Conservation (phyloP, 2,329 filamentous ascomycete genomes). For the Amylocarpus encephaloides region DNA sequence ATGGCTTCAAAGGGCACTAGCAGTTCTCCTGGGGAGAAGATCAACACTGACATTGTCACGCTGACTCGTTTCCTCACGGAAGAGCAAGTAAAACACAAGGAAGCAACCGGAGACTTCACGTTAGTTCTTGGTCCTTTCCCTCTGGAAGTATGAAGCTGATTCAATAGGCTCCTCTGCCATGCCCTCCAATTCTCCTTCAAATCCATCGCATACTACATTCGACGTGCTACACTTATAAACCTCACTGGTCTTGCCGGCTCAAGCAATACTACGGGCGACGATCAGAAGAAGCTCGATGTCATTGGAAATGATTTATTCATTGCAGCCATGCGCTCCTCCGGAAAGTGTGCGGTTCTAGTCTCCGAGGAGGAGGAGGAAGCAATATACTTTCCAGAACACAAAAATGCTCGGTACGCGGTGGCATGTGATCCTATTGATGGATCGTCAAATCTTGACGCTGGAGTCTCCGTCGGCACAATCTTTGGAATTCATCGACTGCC, state of each 20-base stretch:
- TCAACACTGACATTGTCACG: slow-evolving; percentile 95
- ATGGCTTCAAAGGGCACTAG: slow-evolving; percentile 2
- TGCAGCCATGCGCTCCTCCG: slow-evolving; percentile 86
- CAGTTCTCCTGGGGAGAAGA: slow-evolving; percentile 54
- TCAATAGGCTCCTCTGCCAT: slow-evolving; percentile 78
- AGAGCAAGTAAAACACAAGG: slow-evolving; percentile 86
- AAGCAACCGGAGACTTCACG: slow-evolving; percentile 98
- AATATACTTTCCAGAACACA: slow-evolving; percentile 74
- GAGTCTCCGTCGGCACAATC: slow-evolving; percentile 96
- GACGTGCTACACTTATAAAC: slow-evolving; percentile 89
- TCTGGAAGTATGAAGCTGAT: slow-evolving; percentile 5
- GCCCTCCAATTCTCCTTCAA: slow-evolving; percentile 99
- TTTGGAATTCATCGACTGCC: slow-evolving; percentile 89
- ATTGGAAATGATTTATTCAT: slow-evolving; percentile 99
- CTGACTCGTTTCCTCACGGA: slow-evolving; percentile 94
- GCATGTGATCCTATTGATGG: slow-evolving; percentile 98
- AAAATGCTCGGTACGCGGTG: slow-evolving; percentile 82
- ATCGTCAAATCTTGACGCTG: slow-evolving; percentile 93
- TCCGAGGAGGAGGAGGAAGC: slow-evolving; percentile 95
- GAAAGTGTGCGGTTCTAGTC: slow-evolving; percentile 85
- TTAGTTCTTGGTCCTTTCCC: slow-evolving; percentile 40
- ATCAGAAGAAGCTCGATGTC: slow-evolving; percentile 99
- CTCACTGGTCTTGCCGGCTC: slow-evolving; percentile 91
- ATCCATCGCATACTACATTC: slow-evolving; percentile 98
- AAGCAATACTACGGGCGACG: slow-evolving; percentile 91